phyloP scores from a whole-genome alignment of 2,329 filamentous ascomycete species.

The Saccharata proteae region DNA sequence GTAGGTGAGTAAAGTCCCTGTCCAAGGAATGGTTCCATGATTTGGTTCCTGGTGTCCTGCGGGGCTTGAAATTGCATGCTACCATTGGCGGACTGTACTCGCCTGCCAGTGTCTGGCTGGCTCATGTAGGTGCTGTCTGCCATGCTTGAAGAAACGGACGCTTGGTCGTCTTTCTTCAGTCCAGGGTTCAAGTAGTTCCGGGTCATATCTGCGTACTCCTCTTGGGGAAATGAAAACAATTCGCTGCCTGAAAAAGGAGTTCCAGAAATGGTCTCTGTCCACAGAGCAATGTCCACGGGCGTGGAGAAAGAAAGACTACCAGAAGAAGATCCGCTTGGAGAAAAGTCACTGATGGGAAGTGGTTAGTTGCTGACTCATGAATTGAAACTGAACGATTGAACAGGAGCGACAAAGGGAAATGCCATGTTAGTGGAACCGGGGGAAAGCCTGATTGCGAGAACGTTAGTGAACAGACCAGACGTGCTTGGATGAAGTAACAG shows the following conservation, averaged over 20 bases:
- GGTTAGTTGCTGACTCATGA: constrained; percentile 19
- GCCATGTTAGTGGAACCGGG: constrained; percentile 23
- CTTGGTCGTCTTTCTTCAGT: constrained; percentile 23
- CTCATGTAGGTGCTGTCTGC: constrained; percentile 29
- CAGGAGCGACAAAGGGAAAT: constrained; percentile 14
- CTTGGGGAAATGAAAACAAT: constrained; percentile 17
- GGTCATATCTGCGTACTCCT: constrained; percentile 24
- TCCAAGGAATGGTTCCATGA: constrained; percentile 19
- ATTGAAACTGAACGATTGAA: constrained; percentile 11
- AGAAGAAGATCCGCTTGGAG: constrained; percentile 22
- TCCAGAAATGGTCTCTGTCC: constrained; percentile 27
- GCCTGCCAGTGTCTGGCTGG: constrained; percentile 24
- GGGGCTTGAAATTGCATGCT: constrained; percentile 9
- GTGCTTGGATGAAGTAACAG: too few species aligned
- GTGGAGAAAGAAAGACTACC: constrained; percentile 21
- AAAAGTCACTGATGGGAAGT: constrained; percentile 24
- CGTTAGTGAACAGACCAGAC: neutral
- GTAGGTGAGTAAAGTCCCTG: constrained; percentile 24
- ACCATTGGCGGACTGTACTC: constrained; percentile 12
- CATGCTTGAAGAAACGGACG: constrained; percentile 28
- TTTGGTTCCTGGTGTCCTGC: constrained; percentile 19
- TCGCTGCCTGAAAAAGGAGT: constrained; percentile 21
- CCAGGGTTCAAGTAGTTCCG: constrained; percentile 18
- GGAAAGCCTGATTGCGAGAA: neutral
- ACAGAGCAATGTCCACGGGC: constrained; percentile 26